Percentiles rank a stretch among this genome's conserved stretches.
Evolutionary conservation across 352 stramenopile genomes (phyloP).

Genomic region (Globisporangium radiosum): DNA sequence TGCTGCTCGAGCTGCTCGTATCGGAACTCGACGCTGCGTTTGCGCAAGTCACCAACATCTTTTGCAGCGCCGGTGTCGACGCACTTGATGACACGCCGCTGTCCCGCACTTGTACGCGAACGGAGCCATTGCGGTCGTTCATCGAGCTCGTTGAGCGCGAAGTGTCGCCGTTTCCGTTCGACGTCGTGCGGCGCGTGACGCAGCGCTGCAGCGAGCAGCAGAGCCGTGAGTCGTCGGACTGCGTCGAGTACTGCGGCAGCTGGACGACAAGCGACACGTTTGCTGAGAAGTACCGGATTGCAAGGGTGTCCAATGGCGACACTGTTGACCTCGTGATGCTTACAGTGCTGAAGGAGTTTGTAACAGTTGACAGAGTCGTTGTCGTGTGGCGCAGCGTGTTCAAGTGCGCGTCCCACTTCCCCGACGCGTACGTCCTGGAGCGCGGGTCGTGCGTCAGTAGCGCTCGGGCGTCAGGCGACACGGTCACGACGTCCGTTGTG

Average conservation of each 20-base stretch:
- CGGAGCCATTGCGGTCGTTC: slow-evolving; percentile 11
- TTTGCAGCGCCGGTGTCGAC: too few relatives aligned
- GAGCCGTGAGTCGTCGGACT: slow-evolving; percentile 5
- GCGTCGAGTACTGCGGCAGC: slow-evolving; percentile 7
- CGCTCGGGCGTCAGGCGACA: too few relatives aligned
- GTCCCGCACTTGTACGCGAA: too few relatives aligned
- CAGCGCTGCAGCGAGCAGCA: slow-evolving; percentile 24
- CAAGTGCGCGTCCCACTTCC: slow-evolving; percentile 27
- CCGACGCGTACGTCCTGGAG: slow-evolving; percentile 39
- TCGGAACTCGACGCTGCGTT: too few relatives aligned
- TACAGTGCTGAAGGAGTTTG: slow-evolving; percentile 12
- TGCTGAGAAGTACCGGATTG: slow-evolving; percentile 23
- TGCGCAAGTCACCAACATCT: too few relatives aligned
- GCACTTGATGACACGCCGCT: too few relatives aligned
- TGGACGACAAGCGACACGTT: slow-evolving; percentile 26
- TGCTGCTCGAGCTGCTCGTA: too few relatives aligned
- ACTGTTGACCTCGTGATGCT: slow-evolving; percentile 46
- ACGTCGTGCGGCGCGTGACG: slow-evolving; percentile 29
- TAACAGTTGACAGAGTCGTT: slow-evolving; percentile 35
- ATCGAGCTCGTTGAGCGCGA: slow-evolving; percentile 36
- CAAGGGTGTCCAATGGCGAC: slow-evolving; percentile 12
- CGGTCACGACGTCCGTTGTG: neutral
- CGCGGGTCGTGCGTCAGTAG: neutral
- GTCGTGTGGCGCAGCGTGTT: slow-evolving; percentile 47
- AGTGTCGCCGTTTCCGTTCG: slow-evolving; percentile 5